phyloP scores from a whole-genome alignment of 148 eudicot genomes.

The Suaeda aralocaspica region DNA sequence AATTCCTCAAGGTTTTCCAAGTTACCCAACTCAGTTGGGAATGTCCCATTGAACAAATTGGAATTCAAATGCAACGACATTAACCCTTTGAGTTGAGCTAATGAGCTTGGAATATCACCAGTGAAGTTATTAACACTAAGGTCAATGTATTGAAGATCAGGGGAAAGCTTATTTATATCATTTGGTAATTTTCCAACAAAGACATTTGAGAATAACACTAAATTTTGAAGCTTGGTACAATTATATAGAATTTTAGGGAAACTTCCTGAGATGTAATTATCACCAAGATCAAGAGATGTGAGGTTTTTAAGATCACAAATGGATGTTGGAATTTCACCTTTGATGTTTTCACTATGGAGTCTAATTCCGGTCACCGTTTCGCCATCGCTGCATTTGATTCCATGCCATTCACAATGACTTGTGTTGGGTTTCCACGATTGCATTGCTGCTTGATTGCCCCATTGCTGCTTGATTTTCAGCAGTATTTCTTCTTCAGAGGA shows the following conservation, averaged over 20 bases:
- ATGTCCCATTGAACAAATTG: conserved; percentile 51
- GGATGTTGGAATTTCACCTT: conserved; percentile 35
- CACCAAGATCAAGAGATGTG: conserved; percentile 35
- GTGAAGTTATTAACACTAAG: conserved; percentile 58
- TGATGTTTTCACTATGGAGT: conserved; percentile 21
- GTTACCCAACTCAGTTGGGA: conserved; percentile 52
- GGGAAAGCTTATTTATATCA: conserved; percentile 42
- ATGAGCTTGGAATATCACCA: conserved; percentile 54
- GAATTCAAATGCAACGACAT: conserved; percentile 23
- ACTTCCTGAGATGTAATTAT: conserved; percentile 37
- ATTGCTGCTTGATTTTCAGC: conserved; percentile 44
- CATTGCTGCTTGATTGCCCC: conserved; percentile 39
- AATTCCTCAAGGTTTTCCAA: conserved; percentile 39
- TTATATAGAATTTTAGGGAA: conserved; percentile 48
- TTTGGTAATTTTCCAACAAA: conserved; percentile 61
- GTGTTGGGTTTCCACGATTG: conserved; percentile 48
- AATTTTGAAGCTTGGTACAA: conserved; percentile 42
- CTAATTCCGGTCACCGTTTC: conserved; percentile 39
- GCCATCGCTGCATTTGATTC: conserved; percentile 37
- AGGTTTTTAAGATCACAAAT: conserved; percentile 59
- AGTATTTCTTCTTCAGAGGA: conserved; percentile 39
- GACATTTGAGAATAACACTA: conserved; percentile 51
- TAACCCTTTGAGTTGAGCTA: conserved; percentile 43
- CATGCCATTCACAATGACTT: conserved; percentile 61
- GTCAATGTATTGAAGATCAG: conserved; percentile 35